These are phyloP conservation scores for Xylariales sp. DNA, from an alignment of 2,329 filamentous ascomycete genomes.

Conservation along the genomic window DNA sequence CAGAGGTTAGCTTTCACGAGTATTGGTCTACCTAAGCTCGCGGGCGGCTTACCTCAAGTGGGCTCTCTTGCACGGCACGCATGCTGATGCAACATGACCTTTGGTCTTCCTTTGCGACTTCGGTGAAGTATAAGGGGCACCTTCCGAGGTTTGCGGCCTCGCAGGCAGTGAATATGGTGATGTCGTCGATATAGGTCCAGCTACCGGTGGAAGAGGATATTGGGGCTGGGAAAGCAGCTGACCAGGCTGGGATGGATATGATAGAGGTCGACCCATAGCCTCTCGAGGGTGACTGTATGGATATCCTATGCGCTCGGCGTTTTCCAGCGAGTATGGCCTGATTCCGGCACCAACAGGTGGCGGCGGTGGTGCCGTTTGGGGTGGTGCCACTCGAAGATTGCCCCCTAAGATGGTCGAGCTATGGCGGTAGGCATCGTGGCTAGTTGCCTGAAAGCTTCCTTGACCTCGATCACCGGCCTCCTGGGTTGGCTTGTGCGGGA, in stretches of 20 bases:
- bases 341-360: slow-evolving; percentile 19
- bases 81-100: slow-evolving; percentile 79
- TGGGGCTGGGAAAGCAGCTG: slow-evolving; percentile 30
- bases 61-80: slow-evolving; percentile 79
- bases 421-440: slow-evolving; percentile 49
- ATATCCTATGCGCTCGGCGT: slow-evolving; percentile 35
- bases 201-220: slow-evolving; percentile 29
- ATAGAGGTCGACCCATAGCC: slow-evolving; percentile 24
- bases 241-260: slow-evolving; percentile 28
- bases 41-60: slow-evolving; percentile 60
- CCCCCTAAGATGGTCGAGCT: slow-evolving; percentile 29
- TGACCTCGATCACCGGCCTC: slow-evolving; percentile 53
- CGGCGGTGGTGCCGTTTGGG: slow-evolving; percentile 20
- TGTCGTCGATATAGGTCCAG: slow-evolving; percentile 25
- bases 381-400: slow-evolving; percentile 30
- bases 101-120: slow-evolving; percentile 66
- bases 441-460: slow-evolving; percentile 39
- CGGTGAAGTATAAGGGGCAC: slow-evolving; percentile 46
- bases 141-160: slow-evolving; percentile 37
- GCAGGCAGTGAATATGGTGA: slow-evolving; percentile 23
- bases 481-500: slow-evolving; percentile 53
- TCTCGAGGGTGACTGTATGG: slow-evolving; percentile 35
- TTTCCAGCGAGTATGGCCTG: slow-evolving; percentile 34
- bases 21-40: no score
- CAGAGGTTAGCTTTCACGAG: slow-evolving; percentile 31